A percentile compares a stretch with the other conserved stretches of the same genome.
phyloP scores from a whole-genome alignment of 2,329 filamentous ascomycete species.

The Colletotrichum sublineola region DNA sequence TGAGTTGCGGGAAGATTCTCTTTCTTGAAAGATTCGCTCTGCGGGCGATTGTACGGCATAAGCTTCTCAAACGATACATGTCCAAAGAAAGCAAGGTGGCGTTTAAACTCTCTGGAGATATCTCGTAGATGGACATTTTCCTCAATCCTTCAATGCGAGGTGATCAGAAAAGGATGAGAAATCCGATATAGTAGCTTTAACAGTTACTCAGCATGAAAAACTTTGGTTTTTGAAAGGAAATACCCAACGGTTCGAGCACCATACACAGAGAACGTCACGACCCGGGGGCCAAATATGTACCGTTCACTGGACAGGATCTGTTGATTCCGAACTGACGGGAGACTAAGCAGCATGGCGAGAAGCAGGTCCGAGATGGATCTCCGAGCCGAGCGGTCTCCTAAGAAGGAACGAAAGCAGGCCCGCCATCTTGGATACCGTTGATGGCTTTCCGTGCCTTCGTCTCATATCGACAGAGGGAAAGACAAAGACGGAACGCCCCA shows the following conservation, averaged over 20 bases:
- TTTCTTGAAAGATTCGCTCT: background rate
- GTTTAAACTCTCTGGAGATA: background rate
- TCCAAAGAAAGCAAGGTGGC: background rate
- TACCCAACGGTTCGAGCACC: background rate
- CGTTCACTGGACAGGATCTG: background rate
- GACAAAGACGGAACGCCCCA: constrained; percentile 18
- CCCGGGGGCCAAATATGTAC: background rate
- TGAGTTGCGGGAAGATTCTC: too few relatives aligned
- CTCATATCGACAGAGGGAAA: constrained; percentile 13
- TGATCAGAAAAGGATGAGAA: background rate
- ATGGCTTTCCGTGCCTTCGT: constrained; percentile 6
- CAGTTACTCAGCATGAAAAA: background rate
- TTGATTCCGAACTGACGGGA: background rate
- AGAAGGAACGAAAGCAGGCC: constrained; percentile 13
- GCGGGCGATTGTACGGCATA: background rate
- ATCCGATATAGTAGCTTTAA: background rate
- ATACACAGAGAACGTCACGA: background rate
- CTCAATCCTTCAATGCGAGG: too few relatives aligned
- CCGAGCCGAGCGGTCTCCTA: constrained; percentile 30
- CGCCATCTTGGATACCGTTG: constrained; percentile 3
- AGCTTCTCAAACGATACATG: background rate
- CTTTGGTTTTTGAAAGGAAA: background rate
- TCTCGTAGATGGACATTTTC: background rate
- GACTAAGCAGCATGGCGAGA: background rate
- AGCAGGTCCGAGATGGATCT: constrained; percentile 20